Percentiles rank a stretch among this genome's conserved stretches.
These are phyloP conservation scores for Colletotrichum caudatum DNA, from an alignment of 2,329 filamentous ascomycete species.

Conservation along the genomic window DNA sequence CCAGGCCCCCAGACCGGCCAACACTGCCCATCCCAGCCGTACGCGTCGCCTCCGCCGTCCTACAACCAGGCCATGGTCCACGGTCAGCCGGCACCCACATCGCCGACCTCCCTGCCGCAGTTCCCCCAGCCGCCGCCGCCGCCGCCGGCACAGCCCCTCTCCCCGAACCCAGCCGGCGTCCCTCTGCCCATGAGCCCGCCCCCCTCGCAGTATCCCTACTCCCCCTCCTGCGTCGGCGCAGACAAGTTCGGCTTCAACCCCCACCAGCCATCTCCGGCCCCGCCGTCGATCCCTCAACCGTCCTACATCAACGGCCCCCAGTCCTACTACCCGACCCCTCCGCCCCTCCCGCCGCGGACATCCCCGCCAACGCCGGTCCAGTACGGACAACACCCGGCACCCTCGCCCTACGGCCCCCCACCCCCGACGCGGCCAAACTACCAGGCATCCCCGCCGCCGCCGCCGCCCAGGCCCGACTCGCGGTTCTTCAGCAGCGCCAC, in stretches of 20 bases:
- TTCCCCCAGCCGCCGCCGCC: slow-evolving; percentile 21
- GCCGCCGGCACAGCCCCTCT: slow-evolving; percentile 8
- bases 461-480: slow-evolving; percentile 17
- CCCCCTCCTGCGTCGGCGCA: slow-evolving; percentile 18
- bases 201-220: slow-evolving; percentile 26
- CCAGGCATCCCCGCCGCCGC: slow-evolving; percentile 3
- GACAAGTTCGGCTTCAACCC: not conserved
- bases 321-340: slow-evolving; percentile 1
- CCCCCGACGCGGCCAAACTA: slow-evolving; percentile 26
- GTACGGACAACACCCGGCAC: not conserved
- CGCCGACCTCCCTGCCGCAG: slow-evolving; percentile 15
- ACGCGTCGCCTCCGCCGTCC: slow-evolving; percentile 31
- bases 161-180: slow-evolving; percentile 14
- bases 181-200: slow-evolving; percentile 7
- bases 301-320: slow-evolving; percentile 26
- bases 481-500: slow-evolving; percentile 51
- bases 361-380: slow-evolving; percentile 11
- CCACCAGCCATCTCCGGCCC: not conserved
- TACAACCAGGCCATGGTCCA: slow-evolving; percentile 26
- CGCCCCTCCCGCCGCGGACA: slow-evolving; percentile 25
- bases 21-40: slow-evolving; percentile 10
- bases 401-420: slow-evolving; percentile 25
- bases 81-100: not conserved
- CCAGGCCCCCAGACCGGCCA: not conserved
- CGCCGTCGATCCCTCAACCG: slow-evolving; percentile 20